Evolutionary conservation across 306 rosid species (phyloP), one percentile per base, ranked within the genome.

Genomic region (Vigna reflexopilosa): DNA sequence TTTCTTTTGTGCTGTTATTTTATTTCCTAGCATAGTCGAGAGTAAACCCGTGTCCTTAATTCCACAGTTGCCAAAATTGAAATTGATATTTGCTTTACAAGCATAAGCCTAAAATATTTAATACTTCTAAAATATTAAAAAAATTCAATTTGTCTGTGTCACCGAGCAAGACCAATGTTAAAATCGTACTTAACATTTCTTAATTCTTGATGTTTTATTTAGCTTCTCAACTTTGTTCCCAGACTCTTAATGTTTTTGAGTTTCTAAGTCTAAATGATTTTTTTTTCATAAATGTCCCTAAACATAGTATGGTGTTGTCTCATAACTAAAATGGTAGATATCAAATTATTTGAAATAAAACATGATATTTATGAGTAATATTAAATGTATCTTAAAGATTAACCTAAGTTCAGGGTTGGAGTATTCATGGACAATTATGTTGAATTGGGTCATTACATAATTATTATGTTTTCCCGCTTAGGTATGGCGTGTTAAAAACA

Each of bases 401-500:
- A 42, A 42, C 13, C 12, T 42, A 42, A 8, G 47, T 42, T 6
- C 7, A 36, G 42, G 47, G 12, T 42, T 58, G 36, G 8, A 16
- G 34, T 32, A 16, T 36, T 63, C 1, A 63, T 13, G 42, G 19
- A 59, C 66, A 28, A 28, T 10, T 24, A 2, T 15, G 13, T 6
- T 61, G 22, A 56, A 28, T 28, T 56, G 70, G 49, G 45, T 61
- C 8, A 44, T 55, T 73, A 44, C 4, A 19, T 34, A 6, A 68
- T 52, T 26, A 56, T 66, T 55, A 30, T 78, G 59, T 51, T 56
- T 57, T 7, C 51, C 20, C 7, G 9, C 49, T 34, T 64, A 36
- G 1, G 22, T 15, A 4, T 72, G 73, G 68, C n/a, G 49, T 49
- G 61, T 73, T 54, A 24, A 72, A 59, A 65, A 56, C 61, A 64